Evolutionary conservation across 2,329 filamentous ascomycete species (phyloP).

Genomic region (Sporothrix variecibatus): DNA sequence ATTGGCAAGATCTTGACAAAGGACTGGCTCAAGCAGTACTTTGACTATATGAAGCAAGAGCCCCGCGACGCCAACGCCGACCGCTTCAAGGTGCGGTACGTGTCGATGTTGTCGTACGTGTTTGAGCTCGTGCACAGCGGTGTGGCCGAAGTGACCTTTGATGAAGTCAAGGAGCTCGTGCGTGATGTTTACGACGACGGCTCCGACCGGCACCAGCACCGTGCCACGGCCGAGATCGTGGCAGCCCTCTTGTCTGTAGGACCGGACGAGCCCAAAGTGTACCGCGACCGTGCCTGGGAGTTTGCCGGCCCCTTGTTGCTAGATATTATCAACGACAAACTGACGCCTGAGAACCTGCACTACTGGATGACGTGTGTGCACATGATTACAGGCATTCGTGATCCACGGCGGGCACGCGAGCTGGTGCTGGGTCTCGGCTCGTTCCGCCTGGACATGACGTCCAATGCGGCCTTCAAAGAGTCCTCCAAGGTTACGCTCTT

Average conservation of each 20-base stretch:
- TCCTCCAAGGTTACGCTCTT: conserved; percentile 92
- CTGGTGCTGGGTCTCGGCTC: conserved; percentile 78
- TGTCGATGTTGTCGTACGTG: conserved; percentile 82
- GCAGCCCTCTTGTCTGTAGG: conserved; percentile 81
- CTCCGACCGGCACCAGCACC: conserved; percentile 95
- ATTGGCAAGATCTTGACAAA: conserved; percentile 80
- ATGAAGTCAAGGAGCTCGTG: conserved; percentile 83
- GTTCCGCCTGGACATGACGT: conserved; percentile 90
- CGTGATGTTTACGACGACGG: conserved; percentile 83
- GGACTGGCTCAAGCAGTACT: conserved; percentile 84
- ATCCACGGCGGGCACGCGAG: conserved; percentile 84
- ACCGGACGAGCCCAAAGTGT: conserved; percentile 72
- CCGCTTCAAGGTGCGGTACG: conserved; percentile 85
- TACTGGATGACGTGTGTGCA: conserved; percentile 97
- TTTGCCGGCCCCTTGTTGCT: conserved; percentile 89
- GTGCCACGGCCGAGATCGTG: conserved; percentile 90
- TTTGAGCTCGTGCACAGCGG: conserved; percentile 88
- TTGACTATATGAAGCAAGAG: conserved; percentile 64
- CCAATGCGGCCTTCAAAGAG: conserved; percentile 98
- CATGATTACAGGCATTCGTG: conserved; percentile 82
- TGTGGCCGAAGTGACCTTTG: conserved; percentile 74
- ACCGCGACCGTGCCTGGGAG: conserved; percentile 77
- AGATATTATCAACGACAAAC: conserved; percentile 81
- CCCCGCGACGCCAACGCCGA: conserved; percentile 43
- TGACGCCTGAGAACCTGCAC: conserved; percentile 89